Conservation (phyloP, 2,329 filamentous ascomycete species). For the Alternaria dauci region DNA sequence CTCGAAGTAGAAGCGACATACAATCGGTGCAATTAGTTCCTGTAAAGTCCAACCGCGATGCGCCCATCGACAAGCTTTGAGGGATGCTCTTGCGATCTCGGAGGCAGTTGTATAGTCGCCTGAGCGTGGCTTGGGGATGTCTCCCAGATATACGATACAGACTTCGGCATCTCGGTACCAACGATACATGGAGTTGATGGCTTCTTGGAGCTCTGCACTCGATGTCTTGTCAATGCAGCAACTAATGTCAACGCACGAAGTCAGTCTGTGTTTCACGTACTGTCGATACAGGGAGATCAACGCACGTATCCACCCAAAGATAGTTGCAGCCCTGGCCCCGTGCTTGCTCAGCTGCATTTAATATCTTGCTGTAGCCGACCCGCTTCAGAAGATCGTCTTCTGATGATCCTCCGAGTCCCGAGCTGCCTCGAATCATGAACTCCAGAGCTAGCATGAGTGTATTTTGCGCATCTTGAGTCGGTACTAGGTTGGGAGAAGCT, state of each 20-base stretch:
- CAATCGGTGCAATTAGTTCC: constrained; percentile 36
- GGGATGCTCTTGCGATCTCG: constrained; percentile 24
- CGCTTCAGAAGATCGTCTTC: constrained; percentile 28
- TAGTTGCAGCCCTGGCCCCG: constrained; percentile 20
- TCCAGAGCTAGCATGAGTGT: constrained; percentile 30
- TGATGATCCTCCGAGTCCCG: constrained; percentile 13
- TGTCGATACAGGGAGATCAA: not conserved
- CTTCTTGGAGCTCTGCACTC: constrained; percentile 34
- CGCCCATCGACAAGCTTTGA: constrained; percentile 33
- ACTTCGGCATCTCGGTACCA: constrained; percentile 33
- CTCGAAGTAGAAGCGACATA: constrained; percentile 36
- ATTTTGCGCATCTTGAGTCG: constrained; percentile 17
- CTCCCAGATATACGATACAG: constrained; percentile 33
- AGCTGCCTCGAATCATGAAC: constrained; percentile 28
- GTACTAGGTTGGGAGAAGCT: constrained; percentile 3
- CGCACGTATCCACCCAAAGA: constrained; percentile 36
- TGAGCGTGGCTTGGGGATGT: constrained; percentile 17
- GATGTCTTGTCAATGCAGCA: constrained; percentile 38
- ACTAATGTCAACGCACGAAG: not conserved
- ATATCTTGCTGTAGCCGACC: constrained; percentile 30
- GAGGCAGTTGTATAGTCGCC: constrained; percentile 19
- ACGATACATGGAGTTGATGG: constrained; percentile 40
- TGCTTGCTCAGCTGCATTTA: constrained; percentile 24
- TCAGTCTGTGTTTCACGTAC: not conserved
- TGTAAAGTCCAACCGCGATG: constrained; percentile 44